These are phyloP conservation scores for Rhizoclosmatium hyalinum DNA, from an alignment of 371 early-diverging fungal species.

Conservation along the genomic window DNA sequence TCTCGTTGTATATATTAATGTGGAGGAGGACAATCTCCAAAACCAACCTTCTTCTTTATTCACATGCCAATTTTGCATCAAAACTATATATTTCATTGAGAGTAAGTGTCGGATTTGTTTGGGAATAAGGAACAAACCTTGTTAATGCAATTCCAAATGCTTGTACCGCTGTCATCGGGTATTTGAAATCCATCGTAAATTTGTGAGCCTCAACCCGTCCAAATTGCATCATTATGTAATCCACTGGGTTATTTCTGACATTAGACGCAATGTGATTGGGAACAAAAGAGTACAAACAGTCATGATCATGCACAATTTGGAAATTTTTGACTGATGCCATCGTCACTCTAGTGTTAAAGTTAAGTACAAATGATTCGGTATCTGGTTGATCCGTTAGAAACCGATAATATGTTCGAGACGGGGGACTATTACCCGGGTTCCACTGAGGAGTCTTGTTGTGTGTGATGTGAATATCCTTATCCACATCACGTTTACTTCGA, in stretches of 20 bases:
- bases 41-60: conserved; percentile 50
- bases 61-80: conserved; percentile 90
- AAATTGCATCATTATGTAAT: conserved; percentile 96
- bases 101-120: neutral
- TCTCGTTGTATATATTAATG: no score
- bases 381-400: conserved; percentile 55
- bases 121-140: conserved; percentile 49
- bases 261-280: neutral
- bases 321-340: conserved; percentile 97
- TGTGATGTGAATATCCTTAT: conserved; percentile 71
- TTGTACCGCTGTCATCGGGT: conserved; percentile 91
- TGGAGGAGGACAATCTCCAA: no score
- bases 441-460: conserved; percentile 94
- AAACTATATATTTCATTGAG: conserved; percentile 49
- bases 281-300: conserved; percentile 65
- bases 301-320: conserved; percentile 92
- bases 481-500: conserved; percentile 65
- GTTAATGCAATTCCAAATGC: conserved; percentile 95
- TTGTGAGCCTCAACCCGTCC: conserved; percentile 73
- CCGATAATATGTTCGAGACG: no score
- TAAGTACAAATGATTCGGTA: conserved; percentile 91
- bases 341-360: conserved; percentile 94
- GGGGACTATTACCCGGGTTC: conserved; percentile 73
- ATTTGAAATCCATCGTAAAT: conserved; percentile 94
- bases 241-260: conserved; percentile 59